These are phyloP conservation scores for Sanghuangporus sanghuang DNA, from an alignment of 1,284 basidiomycete genomes.

Conservation along the genomic window DNA sequence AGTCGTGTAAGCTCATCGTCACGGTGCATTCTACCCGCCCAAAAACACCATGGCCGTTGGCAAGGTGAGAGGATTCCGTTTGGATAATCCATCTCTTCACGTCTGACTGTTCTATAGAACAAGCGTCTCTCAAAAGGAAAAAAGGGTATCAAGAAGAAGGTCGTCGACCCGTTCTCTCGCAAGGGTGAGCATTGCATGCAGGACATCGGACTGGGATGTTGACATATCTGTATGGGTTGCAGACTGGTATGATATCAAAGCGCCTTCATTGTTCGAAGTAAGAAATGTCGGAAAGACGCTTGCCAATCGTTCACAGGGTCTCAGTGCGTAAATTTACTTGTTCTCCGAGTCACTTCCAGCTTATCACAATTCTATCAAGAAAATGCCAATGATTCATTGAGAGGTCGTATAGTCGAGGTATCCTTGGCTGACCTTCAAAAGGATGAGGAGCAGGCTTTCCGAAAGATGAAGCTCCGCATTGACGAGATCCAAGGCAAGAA, in stretches of 20 bases:
- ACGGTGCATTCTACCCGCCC: conserved; percentile 40
- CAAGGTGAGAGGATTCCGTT: conserved; percentile 51
- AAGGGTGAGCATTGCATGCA: conserved; percentile 61
- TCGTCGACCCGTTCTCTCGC: conserved; percentile 99
- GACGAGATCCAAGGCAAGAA: conserved; percentile 99
- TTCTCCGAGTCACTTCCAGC: background rate
- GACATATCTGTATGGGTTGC: conserved; percentile 8
- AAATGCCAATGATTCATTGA: conserved; percentile 98
- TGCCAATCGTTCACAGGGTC: conserved; percentile 96
- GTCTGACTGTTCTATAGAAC: conserved; percentile 53
- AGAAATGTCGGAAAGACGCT: conserved; percentile 98
- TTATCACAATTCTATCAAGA: conserved; percentile 43
- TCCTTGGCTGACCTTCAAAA: conserved; percentile 99
- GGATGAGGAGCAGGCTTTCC: conserved; percentile 99
- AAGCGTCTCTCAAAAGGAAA: conserved; percentile 99
- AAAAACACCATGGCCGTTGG: conserved; percentile 82
- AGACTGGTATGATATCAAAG: conserved; percentile 99
- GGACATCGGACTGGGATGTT: background rate
- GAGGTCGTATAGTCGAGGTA: conserved; percentile 95
- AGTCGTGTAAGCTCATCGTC: conserved; percentile 41
- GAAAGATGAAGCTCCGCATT: conserved; percentile 98
- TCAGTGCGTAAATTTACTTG: conserved; percentile 65
- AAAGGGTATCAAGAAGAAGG: conserved; percentile 99
- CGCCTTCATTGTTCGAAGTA: conserved; percentile 96
- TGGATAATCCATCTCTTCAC: conserved; percentile 5